phyloP scores from a whole-genome alignment of 805 yeast species.

The Isabelozyma gotoi region DNA sequence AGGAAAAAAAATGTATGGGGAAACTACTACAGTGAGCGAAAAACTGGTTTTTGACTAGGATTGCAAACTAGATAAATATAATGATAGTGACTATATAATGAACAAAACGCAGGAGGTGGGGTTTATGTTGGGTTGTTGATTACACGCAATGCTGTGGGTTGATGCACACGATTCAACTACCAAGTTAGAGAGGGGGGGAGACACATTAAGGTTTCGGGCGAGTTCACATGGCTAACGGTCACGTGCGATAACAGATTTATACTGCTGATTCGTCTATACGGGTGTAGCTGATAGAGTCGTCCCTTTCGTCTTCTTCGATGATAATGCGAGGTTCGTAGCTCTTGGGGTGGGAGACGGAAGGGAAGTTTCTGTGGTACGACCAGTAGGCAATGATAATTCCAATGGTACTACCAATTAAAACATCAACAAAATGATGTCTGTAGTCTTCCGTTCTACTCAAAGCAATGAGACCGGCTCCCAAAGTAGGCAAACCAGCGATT shows the following conservation, averaged over 20 bases:
- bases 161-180: too few species aligned
- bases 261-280: conserved; percentile 30
- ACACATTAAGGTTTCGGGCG: too few species aligned
- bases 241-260: too few species aligned
- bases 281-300: neutral
- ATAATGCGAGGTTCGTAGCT: conserved; percentile 42
- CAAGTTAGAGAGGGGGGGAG: too few species aligned
- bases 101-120: too few species aligned
- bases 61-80: too few species aligned
- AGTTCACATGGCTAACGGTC: too few species aligned
- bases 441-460: conserved; percentile 87
- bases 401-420: conserved; percentile 65
- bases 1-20: neutral
- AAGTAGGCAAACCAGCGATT: conserved; percentile 51
- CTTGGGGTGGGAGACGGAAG: conserved; percentile 27
- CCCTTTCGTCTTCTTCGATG: conserved; percentile 10
- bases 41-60: too few species aligned
- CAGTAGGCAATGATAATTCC: conserved; percentile 64
- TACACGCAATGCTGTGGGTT: too few species aligned
- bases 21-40: too few species aligned
- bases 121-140: too few species aligned
- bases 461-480: conserved; percentile 77
- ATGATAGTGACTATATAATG: too few species aligned
- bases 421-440: conserved; percentile 89
- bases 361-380: conserved; percentile 56